These are phyloP conservation scores for Phytophthora citrophthora DNA, from an alignment of 352 stramenopile species.

Conservation along the genomic window DNA sequence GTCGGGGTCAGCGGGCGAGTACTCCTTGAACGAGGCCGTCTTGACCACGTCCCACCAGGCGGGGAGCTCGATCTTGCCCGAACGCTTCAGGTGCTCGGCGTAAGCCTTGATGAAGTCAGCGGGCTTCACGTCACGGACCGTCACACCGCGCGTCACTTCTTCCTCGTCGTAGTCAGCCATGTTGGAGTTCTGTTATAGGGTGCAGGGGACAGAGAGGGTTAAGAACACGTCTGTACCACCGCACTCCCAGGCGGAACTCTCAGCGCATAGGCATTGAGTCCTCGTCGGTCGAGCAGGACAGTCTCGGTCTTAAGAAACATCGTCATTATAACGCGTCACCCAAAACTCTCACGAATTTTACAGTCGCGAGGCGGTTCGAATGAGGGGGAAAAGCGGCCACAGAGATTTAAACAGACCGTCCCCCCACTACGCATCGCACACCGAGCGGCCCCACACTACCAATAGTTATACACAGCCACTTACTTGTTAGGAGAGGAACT, in stretches of 20 bases:
- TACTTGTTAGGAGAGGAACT: conserved; percentile 88
- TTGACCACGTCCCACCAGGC: conserved; percentile 99
- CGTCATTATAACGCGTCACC: conserved; percentile 49
- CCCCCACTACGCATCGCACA: conserved; percentile 7
- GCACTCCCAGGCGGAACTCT: conserved; percentile 52
- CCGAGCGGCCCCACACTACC: conserved; percentile 22
- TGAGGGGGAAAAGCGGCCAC: not conserved
- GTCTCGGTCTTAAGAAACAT: conserved; percentile 91
- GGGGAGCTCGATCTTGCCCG: conserved; percentile 98
- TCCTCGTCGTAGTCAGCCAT: conserved; percentile 86
- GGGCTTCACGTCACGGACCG: conserved; percentile 96
- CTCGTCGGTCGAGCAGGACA: conserved; percentile 81
- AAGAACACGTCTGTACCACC: conserved; percentile 94
- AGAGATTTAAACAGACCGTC: not conserved
- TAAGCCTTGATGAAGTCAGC: conserved; percentile 99
- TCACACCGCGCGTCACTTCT: conserved; percentile 91
- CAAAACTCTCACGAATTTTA: conserved; percentile 31
- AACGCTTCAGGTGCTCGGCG: conserved; percentile 99
- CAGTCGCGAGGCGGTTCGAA: conserved; percentile 16
- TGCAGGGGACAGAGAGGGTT: conserved; percentile 43
- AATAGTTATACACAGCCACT: conserved; percentile 42
- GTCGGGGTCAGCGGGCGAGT: conserved; percentile 97
- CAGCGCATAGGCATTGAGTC: conserved; percentile 27
- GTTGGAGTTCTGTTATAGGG: conserved; percentile 54
- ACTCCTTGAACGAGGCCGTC: conserved; percentile 98